Evolutionary conservation across 768 basidiomycete species (phyloP).

Genomic region (Kwoniella heveanensis): DNA sequence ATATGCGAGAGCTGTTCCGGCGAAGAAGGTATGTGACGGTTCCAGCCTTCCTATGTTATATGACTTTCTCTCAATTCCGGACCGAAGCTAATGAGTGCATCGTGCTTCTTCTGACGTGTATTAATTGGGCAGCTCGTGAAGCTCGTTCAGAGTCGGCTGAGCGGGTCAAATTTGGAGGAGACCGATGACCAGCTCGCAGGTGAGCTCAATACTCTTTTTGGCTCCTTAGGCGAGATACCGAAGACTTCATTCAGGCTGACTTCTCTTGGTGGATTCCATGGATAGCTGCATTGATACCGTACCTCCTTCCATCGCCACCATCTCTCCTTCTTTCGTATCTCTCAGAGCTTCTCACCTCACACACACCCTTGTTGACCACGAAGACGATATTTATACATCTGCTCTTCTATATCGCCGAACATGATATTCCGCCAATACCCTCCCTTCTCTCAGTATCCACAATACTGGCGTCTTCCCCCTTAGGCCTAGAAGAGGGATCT

Average conservation of each 20-base stretch:
- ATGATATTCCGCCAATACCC: constrained; percentile 4
- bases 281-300: constrained; percentile 26
- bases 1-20: constrained; percentile 29
- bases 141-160: constrained; percentile 16
- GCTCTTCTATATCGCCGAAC: constrained; percentile 12
- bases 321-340: constrained; percentile 35
- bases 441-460: constrained; percentile 21
- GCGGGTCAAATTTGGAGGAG: background rate
- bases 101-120: no score
- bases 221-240: no score
- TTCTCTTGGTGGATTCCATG: no score
- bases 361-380: constrained; percentile 6
- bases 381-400: constrained; percentile 20
- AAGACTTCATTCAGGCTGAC: no score
- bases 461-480: constrained; percentile 17
- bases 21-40: constrained; percentile 25
- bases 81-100: no score
- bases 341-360: constrained; percentile 13
- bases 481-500: constrained; percentile 15
- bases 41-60: no score
- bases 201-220: constrained; percentile 7
- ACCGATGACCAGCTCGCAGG: constrained; percentile 15
- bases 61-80: no score
- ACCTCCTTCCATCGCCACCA: constrained; percentile 22
- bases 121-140: constrained; percentile 28